Evolutionary conservation across 768 basidiomycete genomes (phyloP).

Genomic region (Leccinum truebloodii): DNA sequence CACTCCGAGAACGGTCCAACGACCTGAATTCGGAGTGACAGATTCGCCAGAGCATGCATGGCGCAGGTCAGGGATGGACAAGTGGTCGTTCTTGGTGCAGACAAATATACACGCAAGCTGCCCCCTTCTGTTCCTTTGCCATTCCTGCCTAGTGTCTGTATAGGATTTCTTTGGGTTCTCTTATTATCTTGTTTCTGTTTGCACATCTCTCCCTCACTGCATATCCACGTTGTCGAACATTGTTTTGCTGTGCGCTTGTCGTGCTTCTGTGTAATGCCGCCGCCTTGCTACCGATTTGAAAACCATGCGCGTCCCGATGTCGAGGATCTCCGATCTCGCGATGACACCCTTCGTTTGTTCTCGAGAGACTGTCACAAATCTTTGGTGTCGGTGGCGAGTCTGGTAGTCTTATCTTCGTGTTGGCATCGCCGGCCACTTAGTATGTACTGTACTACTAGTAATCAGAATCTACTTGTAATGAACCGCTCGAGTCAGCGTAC

Average conservation of each 20-base stretch:
- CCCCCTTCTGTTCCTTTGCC: not conserved
- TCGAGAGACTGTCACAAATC: too few species aligned
- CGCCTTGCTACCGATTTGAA: not conserved
- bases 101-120: conserved; percentile 2
- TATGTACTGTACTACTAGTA: too few species aligned
- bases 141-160: not conserved
- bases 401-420: too few species aligned
- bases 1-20: conserved; percentile 23
- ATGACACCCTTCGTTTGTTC: not conserved
- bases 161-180: not conserved
- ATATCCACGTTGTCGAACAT: not conserved
- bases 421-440: too few species aligned
- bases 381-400: too few species aligned
- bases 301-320: not conserved
- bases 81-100: not conserved
- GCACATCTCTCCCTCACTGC: conserved; percentile 5
- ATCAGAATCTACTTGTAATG: too few species aligned
- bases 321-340: not conserved
- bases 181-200: conserved; percentile 2
- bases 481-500: too few species aligned
- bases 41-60: not conserved
- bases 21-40: conserved; percentile 6
- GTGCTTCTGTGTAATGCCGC: not conserved
- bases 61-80: conserved; percentile 4
- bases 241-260: not conserved